These are phyloP conservation scores for Termitomyces bulborhizus DNA, from an alignment of 768 basidiomycete species.

Conservation along the genomic window DNA sequence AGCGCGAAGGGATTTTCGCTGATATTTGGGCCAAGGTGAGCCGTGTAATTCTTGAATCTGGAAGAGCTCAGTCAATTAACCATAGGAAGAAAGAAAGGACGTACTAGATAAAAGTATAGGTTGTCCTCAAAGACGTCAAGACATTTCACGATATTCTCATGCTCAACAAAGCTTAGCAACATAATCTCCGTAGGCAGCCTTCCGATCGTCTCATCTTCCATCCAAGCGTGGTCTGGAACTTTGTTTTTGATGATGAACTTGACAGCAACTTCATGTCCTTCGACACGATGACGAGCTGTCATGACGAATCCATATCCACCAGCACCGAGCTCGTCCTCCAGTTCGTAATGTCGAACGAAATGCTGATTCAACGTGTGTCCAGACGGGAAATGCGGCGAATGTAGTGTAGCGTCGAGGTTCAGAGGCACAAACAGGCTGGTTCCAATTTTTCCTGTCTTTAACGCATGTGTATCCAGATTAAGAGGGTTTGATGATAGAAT, in stretches of 20 bases:
- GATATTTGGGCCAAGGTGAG: conserved; percentile 69
- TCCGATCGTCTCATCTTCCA: conserved; percentile 53
- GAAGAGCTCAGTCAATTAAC: conserved; percentile 1
- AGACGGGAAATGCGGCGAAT: conserved; percentile 45
- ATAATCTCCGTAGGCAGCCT: conserved; percentile 78
- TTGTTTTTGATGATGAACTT: conserved; percentile 91
- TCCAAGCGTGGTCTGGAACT: conserved; percentile 53
- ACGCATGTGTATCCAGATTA: conserved; percentile 7
- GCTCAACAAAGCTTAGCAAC: conserved; percentile 65
- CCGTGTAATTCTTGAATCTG: conserved; percentile 93
- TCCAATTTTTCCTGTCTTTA: conserved; percentile 1
- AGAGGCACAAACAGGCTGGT: conserved; percentile 14
- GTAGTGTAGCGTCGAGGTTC: conserved; percentile 26
- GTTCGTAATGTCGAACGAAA: conserved; percentile 55
- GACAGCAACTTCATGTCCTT: conserved; percentile 75
- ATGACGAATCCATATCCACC: conserved; percentile 97
- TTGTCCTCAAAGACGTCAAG: conserved; percentile 81
- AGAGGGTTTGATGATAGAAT: conserved; percentile 8
- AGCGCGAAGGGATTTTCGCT: conserved; percentile 21
- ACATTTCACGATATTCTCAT: conserved; percentile 79
- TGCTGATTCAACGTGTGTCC: conserved; percentile 53
- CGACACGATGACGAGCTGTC: conserved; percentile 61
- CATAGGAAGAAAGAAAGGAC: conserved; percentile 18
- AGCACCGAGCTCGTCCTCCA: conserved; percentile 76
- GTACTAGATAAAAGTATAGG: conserved; percentile 81